Conservation (phyloP, 2,329 filamentous ascomycete species). For the Fusarium odoratissimum region DNA sequence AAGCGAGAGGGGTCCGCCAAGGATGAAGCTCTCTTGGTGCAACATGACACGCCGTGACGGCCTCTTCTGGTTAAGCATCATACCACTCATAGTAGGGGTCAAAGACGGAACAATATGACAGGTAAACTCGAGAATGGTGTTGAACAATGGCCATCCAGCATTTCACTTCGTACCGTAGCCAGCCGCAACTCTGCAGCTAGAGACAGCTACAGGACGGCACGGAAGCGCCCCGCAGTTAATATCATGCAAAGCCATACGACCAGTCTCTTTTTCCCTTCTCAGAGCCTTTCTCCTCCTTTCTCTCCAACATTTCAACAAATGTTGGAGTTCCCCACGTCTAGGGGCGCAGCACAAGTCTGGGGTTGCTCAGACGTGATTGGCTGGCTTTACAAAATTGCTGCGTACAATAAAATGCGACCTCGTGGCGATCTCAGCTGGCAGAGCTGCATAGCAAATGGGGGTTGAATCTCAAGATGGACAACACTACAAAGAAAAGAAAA, state of each 20-base stretch:
- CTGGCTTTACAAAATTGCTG: constrained; percentile 8
- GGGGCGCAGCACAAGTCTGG: constrained; percentile 19
- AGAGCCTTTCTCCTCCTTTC: not conserved
- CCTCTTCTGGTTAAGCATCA: constrained; percentile 12
- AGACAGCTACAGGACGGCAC: constrained; percentile 20
- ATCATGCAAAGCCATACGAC: constrained; percentile 10
- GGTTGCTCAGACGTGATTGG: constrained; percentile 15
- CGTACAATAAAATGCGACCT: constrained; percentile 23
- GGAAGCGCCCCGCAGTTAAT: constrained; percentile 9
- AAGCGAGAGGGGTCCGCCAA: constrained; percentile 11
- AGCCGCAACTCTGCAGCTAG: not conserved
- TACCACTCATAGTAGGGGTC: not conserved
- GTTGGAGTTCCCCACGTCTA: constrained; percentile 19
- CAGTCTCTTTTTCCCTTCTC: constrained; percentile 9
- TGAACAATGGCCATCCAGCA: constrained; percentile 11
- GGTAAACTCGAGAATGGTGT: constrained; percentile 20
- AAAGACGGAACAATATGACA: constrained; percentile 21
- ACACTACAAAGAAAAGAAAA: constrained; percentile 9
- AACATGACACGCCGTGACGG: constrained; percentile 20
- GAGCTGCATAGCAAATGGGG: constrained; percentile 18
- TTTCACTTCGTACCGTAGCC: not conserved
- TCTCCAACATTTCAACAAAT: not conserved
- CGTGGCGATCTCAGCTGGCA: constrained; percentile 28
- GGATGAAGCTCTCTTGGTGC: constrained; percentile 11
- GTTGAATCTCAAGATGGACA: not conserved